Conservation (phyloP, 176 grass and related monocot genomes). For the Echinochloa phyllopogon region DNA sequence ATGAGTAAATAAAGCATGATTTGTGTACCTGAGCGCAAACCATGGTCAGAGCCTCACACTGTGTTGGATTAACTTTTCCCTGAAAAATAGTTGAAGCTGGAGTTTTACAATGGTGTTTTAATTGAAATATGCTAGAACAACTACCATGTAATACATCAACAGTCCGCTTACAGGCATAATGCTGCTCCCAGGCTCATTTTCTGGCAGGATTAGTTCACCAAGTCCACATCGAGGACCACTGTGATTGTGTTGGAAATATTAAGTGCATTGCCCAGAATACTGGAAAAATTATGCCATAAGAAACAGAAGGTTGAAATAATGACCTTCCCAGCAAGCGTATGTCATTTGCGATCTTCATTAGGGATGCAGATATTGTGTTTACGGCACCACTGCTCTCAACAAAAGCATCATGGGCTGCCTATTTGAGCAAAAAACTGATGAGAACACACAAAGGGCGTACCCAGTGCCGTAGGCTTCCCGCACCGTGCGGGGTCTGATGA, state of each 20-base stretch:
- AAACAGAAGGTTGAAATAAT: constrained; percentile 6
- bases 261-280: constrained; percentile 7
- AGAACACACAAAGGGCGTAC: background rate
- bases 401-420: constrained; percentile 99
- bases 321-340: constrained; percentile 95
- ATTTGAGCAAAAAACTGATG: constrained; percentile 15
- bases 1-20: constrained; percentile 13
- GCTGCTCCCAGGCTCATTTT: constrained; percentile 99
- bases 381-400: constrained; percentile 88
- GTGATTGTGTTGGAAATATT: constrained; percentile 39
- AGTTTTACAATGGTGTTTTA: background rate
- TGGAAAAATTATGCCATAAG: background rate
- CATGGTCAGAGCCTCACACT: constrained; percentile 98
- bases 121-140: constrained; percentile 19
- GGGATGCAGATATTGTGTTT: constrained; percentile 93
- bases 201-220: constrained; percentile 93
- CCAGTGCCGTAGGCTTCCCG: no score
- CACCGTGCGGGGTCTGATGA: no score
- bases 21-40: constrained; percentile 90
- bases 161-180: constrained; percentile 91
- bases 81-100: constrained; percentile 47
- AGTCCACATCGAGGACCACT: constrained; percentile 98
- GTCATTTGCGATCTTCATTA: constrained; percentile 99
- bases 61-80: constrained; percentile 99
- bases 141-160: constrained; percentile 4